Evolutionary conservation across 1,284 basidiomycete species (phyloP), one percentile per base, ranked within the genome.

Genomic region (Ustilago hordei): DNA sequence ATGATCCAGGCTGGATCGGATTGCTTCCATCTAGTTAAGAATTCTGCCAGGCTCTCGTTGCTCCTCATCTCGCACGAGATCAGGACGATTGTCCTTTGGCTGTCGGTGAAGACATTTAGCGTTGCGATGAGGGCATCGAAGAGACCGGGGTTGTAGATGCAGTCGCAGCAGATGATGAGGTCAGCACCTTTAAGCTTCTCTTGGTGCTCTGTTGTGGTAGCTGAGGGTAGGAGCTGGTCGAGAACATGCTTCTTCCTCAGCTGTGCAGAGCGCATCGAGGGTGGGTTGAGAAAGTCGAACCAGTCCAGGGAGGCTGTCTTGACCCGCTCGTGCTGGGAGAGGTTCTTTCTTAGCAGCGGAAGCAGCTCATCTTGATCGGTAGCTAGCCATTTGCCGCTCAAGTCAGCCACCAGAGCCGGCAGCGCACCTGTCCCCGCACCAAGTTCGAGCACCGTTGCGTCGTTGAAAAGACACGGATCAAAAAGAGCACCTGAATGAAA

Each of bases 391-490:
- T 61, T 13, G 9, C 43, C n/a, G 65, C 58, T 56, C 56, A 62
- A 23, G 32, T 36, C 35, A 61, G 58, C 23, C 61, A 65, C 39
- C 47, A 83, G 36, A 34, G 72, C 70, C 8, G 83, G 78, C 45
- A 85, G 43, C 5, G 82, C 76, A 3, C 82, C 84, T 9, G 84
- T 85, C 12, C 84, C 84, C 1, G 83, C 71, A 2, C 84, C 84
- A 2, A 85, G 55, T 61, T 85, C 84, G 13, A 85, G 65, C 4
- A 85, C 65, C 0, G 52, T 62, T 2, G 72, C 64, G 5, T 59
- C 31, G 19, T 55, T 52, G 8, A 79, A 52, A 5, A 23, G 28
- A 0, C 32, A 43, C 3, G 65, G 53, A n/a, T 71, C 48, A 39
- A 79, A 75, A 5, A 79, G 52, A 2, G 35, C 38, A 2, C 52